Evolutionary conservation across 169 alveolate species (phyloP).

Genomic region (Plasmodium malariae): DNA sequence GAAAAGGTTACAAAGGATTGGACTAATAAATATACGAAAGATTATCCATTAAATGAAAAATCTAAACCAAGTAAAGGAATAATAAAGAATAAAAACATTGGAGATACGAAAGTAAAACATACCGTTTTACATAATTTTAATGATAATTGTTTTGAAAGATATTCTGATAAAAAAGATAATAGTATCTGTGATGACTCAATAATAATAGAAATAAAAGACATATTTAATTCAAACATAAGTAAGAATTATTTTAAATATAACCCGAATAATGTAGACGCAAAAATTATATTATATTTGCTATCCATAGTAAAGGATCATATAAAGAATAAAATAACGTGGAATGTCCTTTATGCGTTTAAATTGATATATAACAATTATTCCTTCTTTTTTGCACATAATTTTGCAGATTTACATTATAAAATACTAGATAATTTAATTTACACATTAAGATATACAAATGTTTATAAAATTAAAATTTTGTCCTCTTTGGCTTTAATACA

Average conservation of each 20-base stretch:
- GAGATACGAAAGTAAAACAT: neutral
- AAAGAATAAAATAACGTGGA: constrained; percentile 76
- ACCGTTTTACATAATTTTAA: neutral
- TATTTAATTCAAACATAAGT: constrained; percentile 16
- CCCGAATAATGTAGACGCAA: constrained; percentile 52
- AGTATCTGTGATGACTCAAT: constrained; percentile 11
- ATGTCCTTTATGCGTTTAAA: constrained; percentile 72
- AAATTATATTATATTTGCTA: constrained; percentile 71
- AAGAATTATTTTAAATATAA: constrained; percentile 13
- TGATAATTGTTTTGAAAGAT: constrained; percentile 12
- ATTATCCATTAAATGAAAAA: neutral
- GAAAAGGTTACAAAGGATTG: neutral
- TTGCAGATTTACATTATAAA: constrained; percentile 36
- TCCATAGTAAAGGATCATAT: constrained; percentile 60
- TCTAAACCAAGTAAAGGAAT: neutral
- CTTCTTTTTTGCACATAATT: constrained; percentile 55
- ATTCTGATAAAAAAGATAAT: constrained; percentile 25
- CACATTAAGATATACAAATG: constrained; percentile 62
- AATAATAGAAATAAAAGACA: constrained; percentile 42
- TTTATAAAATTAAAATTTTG: constrained; percentile 76
- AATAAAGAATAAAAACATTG: neutral
- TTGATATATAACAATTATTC: constrained; percentile 72
- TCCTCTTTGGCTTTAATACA: constrained; percentile 75
- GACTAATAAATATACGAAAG: neutral
- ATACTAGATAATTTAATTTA: constrained; percentile 54